These are phyloP conservation scores for Pelargonium nanum DNA, from an alignment of 345 rosid genomes.

Conservation along the genomic window DNA sequence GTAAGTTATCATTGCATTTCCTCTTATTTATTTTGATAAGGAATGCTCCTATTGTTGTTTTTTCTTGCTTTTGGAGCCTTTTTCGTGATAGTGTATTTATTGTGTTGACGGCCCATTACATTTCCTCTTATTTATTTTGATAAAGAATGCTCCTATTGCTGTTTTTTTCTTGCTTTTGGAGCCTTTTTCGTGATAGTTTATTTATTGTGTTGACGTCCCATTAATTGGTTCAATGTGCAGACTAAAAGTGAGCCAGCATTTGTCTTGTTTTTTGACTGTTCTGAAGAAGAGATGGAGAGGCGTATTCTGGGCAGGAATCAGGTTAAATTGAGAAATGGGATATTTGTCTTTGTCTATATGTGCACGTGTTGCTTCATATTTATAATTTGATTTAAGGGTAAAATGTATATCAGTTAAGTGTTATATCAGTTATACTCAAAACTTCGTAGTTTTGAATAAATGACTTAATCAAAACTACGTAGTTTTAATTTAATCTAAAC, in stretches of 20 bases:
- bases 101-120: neutral
- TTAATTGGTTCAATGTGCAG: constrained; percentile 21
- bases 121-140: neutral
- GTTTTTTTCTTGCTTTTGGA: neutral
- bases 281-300: constrained; percentile 55
- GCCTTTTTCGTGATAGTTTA: neutral
- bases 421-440: no score
- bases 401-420: no score
- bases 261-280: constrained; percentile 50
- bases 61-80: neutral
- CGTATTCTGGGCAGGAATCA: constrained; percentile 60
- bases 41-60: neutral
- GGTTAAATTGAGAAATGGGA: constrained; percentile 25
- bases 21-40: neutral
- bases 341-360: neutral
- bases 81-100: neutral
- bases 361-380: neutral
- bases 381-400: no score
- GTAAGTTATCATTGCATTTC: constrained; percentile 27
- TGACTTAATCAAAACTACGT: no score
- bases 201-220: neutral
- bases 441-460: no score
- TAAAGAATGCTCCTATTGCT: neutral
- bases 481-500: no score
- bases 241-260: constrained; percentile 52